These are phyloP conservation scores for Scheffersomyces cryptocercus DNA, from an alignment of 1,139 yeast species.

Conservation along the genomic window DNA sequence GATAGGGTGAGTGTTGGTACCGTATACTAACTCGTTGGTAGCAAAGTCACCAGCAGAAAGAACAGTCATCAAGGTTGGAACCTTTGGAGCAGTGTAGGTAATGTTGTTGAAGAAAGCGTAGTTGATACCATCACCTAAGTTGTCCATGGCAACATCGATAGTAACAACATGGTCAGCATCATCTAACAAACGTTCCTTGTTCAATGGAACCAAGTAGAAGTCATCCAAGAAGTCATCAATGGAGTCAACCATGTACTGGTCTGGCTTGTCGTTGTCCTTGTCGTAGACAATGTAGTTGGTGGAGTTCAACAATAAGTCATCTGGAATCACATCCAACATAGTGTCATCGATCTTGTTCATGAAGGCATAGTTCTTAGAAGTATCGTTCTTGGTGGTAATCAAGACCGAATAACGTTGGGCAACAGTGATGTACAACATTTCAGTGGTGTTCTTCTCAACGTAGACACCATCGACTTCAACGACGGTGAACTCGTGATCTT, in stretches of 20 bases:
- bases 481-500: constrained; percentile 78
- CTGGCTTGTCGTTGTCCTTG: constrained; percentile 27
- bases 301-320: constrained; percentile 60
- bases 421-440: constrained; percentile 62
- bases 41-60: constrained; percentile 65
- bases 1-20: constrained; percentile 73
- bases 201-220: constrained; percentile 59
- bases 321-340: constrained; percentile 76
- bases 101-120: constrained; percentile 89
- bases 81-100: constrained; percentile 76
- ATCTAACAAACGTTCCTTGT: constrained; percentile 50
- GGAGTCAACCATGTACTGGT: constrained; percentile 36
- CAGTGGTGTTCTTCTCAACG: constrained; percentile 64
- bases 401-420: constrained; percentile 82
- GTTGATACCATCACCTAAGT: constrained; percentile 77
- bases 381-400: constrained; percentile 63
- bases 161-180: constrained; percentile 69
- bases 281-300: constrained; percentile 73
- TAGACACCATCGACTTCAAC: constrained; percentile 84
- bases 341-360: constrained; percentile 74
- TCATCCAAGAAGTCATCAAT: constrained; percentile 58
- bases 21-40: constrained; percentile 52
- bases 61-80: constrained; percentile 80
- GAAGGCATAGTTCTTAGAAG: constrained; percentile 69
- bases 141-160: constrained; percentile 74